Conservation (phyloP, 306 rosid genomes). For the Arachis hypogaea region DNA sequence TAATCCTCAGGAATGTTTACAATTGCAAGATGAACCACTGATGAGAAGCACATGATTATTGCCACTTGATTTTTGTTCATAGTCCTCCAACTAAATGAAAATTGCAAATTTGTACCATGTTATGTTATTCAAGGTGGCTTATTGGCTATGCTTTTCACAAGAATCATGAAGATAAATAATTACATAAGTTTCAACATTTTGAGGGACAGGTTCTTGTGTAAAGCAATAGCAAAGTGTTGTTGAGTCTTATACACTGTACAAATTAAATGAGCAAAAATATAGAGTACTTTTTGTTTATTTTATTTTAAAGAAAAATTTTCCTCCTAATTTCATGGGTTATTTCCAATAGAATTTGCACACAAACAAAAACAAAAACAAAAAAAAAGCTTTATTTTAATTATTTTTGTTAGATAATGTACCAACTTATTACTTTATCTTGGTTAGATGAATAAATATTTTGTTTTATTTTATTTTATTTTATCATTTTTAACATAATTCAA, state of each 20-base stretch:
- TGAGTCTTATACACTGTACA: constrained; percentile 33
- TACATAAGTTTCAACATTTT: constrained; percentile 29
- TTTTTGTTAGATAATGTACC: too few species aligned
- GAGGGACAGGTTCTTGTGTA: constrained; percentile 33
- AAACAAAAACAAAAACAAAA: too few species aligned
- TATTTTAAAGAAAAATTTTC: not conserved
- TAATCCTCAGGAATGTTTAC: constrained; percentile 85
- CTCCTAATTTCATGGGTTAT: constrained; percentile 20
- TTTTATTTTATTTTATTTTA: too few species aligned
- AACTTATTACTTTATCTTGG: too few species aligned
- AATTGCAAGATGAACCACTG: constrained; percentile 59
- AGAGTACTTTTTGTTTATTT: constrained; percentile 21
- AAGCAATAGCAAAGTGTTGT: constrained; percentile 34
- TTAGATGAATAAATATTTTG: too few species aligned
- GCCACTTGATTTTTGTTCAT: constrained; percentile 17
- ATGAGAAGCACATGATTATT: constrained; percentile 48
- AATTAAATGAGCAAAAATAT: constrained; percentile 32
- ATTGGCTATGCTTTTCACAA: not conserved
- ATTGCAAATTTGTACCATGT: constrained; percentile 1
- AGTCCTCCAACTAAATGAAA: constrained; percentile 8
- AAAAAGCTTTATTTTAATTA: too few species aligned
- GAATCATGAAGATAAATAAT: constrained; percentile 23
- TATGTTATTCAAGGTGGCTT: not conserved
- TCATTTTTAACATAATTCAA: too few species aligned
- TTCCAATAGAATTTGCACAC: not conserved